Evolutionary conservation across 768 basidiomycete species (phyloP).

Genomic region (Rhizopogon vulgaris): DNA sequence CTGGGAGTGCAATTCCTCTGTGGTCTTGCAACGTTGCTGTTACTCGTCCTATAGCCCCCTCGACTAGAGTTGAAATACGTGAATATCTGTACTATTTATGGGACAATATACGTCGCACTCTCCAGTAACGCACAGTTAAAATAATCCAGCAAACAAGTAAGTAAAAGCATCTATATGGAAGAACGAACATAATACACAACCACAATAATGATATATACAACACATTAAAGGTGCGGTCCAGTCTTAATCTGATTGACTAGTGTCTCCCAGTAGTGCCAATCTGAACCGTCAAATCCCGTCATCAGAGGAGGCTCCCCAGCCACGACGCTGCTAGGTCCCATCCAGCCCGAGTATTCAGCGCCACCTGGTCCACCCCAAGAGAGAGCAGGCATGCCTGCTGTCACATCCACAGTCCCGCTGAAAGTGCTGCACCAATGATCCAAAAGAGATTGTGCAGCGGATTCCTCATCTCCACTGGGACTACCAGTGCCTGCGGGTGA

Average conservation of each 20-base stretch:
- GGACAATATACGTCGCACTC: no score
- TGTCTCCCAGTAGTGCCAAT: constrained; percentile 80
- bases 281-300: constrained; percentile 52
- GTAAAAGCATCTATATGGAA: constrained; percentile 2
- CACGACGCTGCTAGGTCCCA: constrained; percentile 34
- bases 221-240: constrained; percentile 24
- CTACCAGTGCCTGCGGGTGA: constrained; percentile 67
- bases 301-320: constrained; percentile 41
- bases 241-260: constrained; percentile 52
- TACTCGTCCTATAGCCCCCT: background rate
- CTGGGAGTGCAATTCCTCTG: background rate
- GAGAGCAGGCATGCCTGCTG: constrained; percentile 38
- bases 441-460: constrained; percentile 67
- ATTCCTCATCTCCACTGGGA: constrained; percentile 67
- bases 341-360: constrained; percentile 56
- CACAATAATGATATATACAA: background rate
- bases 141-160: constrained; percentile 5
- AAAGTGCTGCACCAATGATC: constrained; percentile 86
- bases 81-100: background rate
- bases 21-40: background rate
- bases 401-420: constrained; percentile 53
- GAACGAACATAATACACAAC: constrained; percentile 5
- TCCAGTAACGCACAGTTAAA: background rate
- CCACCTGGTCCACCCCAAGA: constrained; percentile 58
- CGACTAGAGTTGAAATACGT: background rate